These are phyloP conservation scores for Houttuynia cordata DNA, from an alignment of 164 flowering plant species.

Conservation along the genomic window DNA sequence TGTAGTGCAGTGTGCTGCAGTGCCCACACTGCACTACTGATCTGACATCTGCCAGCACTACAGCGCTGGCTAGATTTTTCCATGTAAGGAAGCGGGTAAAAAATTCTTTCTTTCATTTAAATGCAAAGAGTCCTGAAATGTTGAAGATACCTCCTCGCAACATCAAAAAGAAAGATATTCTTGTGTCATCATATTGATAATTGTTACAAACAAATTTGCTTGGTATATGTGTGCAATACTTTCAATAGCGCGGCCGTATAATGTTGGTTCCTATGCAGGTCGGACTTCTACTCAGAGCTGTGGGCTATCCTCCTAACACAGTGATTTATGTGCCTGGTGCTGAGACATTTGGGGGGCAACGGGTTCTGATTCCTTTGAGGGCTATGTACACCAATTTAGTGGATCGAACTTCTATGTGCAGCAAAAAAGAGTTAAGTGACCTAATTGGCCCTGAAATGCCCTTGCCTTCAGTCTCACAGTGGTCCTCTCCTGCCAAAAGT, in stretches of 20 bases:
- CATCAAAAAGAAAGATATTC: too few species aligned
- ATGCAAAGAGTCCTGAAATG: too few species aligned
- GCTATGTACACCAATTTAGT: constrained; percentile 77
- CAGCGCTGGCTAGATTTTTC: too few species aligned
- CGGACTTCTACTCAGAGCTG: constrained; percentile 78
- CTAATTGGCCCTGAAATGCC: constrained; percentile 64
- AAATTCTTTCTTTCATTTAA: too few species aligned
- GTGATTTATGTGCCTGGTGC: constrained; percentile 78
- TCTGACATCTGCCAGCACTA: too few species aligned
- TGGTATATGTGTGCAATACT: background rate
- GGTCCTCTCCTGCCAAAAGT: constrained; percentile 46
- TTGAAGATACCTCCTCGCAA: too few species aligned
- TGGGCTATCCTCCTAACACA: constrained; percentile 88
- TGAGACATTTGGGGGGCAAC: constrained; percentile 91
- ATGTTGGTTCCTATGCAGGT: constrained; percentile 38
- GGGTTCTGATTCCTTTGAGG: constrained; percentile 78
- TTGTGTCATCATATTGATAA: too few species aligned
- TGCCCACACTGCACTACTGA: too few species aligned
- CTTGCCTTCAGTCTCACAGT: constrained; percentile 27
- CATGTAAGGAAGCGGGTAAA: too few species aligned
- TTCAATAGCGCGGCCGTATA: background rate
- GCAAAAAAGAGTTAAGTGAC: constrained; percentile 47
- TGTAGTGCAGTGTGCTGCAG: too few species aligned
- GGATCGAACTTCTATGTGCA: constrained; percentile 77
- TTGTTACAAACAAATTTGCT: background rate